Base-by-base conservation (phyloP, 1,284 basidiomycete species). In the Retiboletus fuscus region DNA sequence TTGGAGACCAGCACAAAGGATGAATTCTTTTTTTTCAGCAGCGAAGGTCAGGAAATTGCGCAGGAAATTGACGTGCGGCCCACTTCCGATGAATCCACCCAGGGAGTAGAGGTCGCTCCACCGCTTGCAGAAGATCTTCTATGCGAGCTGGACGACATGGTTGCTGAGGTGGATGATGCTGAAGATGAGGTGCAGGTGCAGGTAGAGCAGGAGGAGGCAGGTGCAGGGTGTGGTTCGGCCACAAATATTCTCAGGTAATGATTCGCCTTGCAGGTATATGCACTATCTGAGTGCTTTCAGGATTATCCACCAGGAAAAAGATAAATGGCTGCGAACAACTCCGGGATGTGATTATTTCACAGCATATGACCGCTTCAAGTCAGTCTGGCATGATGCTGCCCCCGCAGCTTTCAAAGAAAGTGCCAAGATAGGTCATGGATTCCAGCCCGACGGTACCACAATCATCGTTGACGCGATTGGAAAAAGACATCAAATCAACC, bases 291-390 rank as follows among this genome's bases (percentile, higher is more conserved):
- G 13, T 5, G 47, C 51, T 41, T 43, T 8, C 60, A 70, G 69
- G 1, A 13, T 64, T 5, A 62, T 64, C 28, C 61, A 67, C 41
- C 13, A 18, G 1, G 57, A 69, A 39, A 71, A 55, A 62, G 12
- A 68, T 24, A n/a, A n/a, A 1, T 72, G 69, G 71, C 44, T 72
- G 2, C 28, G 58, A n/a, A 2, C 26, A 5, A 61, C 13, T 2
- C 62, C 64, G 4, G 64, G 57, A 13, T 11, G 16, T 6, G 62
- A 71, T 12, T 43, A 65, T 24, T 69, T 65, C 16, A 69, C 44
- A 3, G 63, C 65, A 1, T 71, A 69, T 26, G 46, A 69, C 15
- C 63, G 44, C 30, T 65, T 71, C 39, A 71, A 71, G 43, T 61
- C 26, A 0, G 41, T 71, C 2, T 71, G 70, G 63, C 49, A 57